Percentiles rank a stretch among this genome's conserved stretches.
These are phyloP conservation scores for Osmanthus fragrans DNA, from an alignment of 257 asterid species.

Conservation along the genomic window DNA sequence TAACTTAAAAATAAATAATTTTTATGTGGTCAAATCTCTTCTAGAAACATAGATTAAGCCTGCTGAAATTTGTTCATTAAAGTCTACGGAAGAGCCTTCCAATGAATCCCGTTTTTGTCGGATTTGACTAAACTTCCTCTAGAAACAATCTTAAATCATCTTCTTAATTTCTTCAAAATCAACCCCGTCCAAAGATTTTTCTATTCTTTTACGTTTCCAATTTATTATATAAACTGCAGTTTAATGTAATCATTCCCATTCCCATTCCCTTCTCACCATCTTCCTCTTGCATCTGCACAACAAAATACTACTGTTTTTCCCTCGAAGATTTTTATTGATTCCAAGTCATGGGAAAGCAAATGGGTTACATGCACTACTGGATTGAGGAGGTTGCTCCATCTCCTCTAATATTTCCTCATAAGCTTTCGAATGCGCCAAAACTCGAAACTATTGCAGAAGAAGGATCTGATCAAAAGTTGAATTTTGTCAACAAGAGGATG, in stretches of 20 bases:
- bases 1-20: no score
- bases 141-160: not conserved
- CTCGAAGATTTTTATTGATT: not conserved
- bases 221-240: not conserved
- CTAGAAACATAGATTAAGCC: not conserved
- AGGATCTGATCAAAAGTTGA: conserved; percentile 2
- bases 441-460: conserved; percentile 26
- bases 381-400: conserved; percentile 24
- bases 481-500: not conserved
- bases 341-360: conserved; percentile 13
- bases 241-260: not conserved
- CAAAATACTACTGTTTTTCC: not conserved
- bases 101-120: not conserved
- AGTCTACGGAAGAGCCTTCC: not conserved
- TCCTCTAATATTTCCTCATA: conserved; percentile 14
- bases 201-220: not conserved
- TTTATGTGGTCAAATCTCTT: not conserved
- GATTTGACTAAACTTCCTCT: not conserved
- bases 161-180: not conserved
- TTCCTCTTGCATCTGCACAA: not conserved
- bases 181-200: not conserved
- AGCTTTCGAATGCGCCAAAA: conserved; percentile 19
- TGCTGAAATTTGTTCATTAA: not conserved
- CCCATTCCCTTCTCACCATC: not conserved
- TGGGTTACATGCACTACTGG: conserved; percentile 13